A percentile compares a stretch with the other conserved stretches of the same genome.
These are phyloP conservation scores for Cryphonectria radicalis DNA, from an alignment of 2,329 filamentous ascomycete species.

Conservation along the genomic window DNA sequence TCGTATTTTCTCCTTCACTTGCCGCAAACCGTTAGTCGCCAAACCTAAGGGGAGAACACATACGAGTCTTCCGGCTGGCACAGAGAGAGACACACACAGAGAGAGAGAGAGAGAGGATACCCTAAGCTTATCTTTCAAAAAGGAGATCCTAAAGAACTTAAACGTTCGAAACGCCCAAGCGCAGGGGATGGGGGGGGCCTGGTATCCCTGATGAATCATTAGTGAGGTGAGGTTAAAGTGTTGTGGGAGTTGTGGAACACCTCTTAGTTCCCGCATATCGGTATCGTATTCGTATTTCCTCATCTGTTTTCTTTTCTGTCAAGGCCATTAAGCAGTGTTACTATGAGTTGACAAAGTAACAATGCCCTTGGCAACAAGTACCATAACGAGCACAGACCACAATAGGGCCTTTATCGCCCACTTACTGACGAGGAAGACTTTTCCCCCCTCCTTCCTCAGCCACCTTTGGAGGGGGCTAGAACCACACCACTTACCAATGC, in stretches of 20 bases:
- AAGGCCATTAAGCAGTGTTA: neutral
- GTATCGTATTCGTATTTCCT: neutral
- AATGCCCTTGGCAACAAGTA: neutral
- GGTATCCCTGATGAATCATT: neutral
- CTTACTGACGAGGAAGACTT: neutral
- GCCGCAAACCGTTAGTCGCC: neutral
- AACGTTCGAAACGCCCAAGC: slow-evolving; percentile 1
- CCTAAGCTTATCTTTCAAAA: slow-evolving; percentile 5
- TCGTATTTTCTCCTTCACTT: neutral
- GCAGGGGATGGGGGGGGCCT: neutral
- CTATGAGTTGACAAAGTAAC: no score
- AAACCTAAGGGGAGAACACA: neutral
- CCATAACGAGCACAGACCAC: neutral
- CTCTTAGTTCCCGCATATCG: neutral
- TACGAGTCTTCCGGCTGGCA: neutral
- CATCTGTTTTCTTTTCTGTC: neutral
- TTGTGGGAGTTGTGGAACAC: neutral
- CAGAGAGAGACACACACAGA: no score
- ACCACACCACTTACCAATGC: neutral
- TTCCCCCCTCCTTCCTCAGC: neutral
- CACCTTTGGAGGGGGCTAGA: neutral
- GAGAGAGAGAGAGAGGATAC: slow-evolving; percentile 6
- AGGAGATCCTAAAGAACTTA: neutral
- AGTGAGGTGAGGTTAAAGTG: neutral
- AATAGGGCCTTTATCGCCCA: neutral